These are phyloP conservation scores for Cenchrus americanus DNA, from an alignment of 176 grass and related monocot species.

Conservation along the genomic window DNA sequence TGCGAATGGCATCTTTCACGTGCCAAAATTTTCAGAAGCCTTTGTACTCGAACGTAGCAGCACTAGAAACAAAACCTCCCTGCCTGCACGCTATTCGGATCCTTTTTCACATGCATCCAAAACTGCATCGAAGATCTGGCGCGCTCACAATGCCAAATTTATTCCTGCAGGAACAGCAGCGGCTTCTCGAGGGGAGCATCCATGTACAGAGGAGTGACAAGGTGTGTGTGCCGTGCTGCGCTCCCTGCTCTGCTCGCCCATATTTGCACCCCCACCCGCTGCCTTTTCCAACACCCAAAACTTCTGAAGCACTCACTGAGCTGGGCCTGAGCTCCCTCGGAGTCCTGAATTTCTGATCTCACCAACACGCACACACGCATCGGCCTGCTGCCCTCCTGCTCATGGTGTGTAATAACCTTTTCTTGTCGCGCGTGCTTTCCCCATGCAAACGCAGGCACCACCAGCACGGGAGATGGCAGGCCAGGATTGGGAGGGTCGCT, in stretches of 20 bases:
- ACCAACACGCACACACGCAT: slow-evolving; percentile 37
- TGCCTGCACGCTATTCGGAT: slow-evolving; percentile 11
- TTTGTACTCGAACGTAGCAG: neutral
- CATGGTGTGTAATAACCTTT: slow-evolving; percentile 20
- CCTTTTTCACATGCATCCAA: slow-evolving; percentile 41
- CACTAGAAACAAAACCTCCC: slow-evolving; percentile 29
- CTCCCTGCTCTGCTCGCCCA: slow-evolving; percentile 32
- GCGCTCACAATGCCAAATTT: slow-evolving; percentile 39
- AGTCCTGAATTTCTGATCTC: slow-evolving; percentile 28
- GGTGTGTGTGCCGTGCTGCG: slow-evolving; percentile 49
- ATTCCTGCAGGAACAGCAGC: slow-evolving; percentile 84
- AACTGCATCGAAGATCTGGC: slow-evolving; percentile 31
- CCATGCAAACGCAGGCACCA: slow-evolving; percentile 84
- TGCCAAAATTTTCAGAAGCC: neutral
- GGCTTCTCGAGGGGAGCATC: slow-evolving; percentile 98
- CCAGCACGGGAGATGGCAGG: slow-evolving; percentile 97
- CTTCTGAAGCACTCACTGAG: slow-evolving; percentile 8
- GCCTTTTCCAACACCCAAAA: slow-evolving; percentile 53
- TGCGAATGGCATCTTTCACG: slow-evolving; percentile 35
- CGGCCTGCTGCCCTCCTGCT: neutral
- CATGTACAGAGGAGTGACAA: slow-evolving; percentile 95
- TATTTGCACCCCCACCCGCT: slow-evolving; percentile 51
- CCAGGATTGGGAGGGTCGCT: slow-evolving; percentile 92
- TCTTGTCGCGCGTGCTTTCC: slow-evolving; percentile 38
- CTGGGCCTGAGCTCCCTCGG: neutral